Evolutionary conservation across 495 filamentous ascomycete genomes (phyloP), one percentile per base, ranked within the genome.

Genomic region (Daldinia decipiens): DNA sequence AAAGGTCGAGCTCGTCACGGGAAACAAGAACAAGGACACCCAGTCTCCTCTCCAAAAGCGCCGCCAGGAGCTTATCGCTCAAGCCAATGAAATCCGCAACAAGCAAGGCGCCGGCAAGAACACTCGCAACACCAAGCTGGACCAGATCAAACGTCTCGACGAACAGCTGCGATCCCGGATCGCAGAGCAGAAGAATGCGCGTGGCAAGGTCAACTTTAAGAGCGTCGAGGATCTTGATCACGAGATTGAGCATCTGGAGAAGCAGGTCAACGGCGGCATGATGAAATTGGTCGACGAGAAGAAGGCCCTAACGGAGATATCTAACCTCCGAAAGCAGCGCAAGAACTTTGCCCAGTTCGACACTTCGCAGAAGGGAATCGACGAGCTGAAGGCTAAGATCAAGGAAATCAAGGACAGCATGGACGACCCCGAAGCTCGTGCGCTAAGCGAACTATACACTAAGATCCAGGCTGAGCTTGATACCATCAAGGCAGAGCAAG

Each of bases 281-380:
- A 91, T 98, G 90, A 95, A 93, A 74, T 79, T 99, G 61, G 96
- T 98, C 4, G 95, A 98, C 67, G 96, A 98, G 87, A 95, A 92
- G 86, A 98, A 97, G 86, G 92, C 93, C 5, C 84, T 98, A 1
- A 79, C 86, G 19, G 93, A 97, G 70, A 88, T 96, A 61, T 90
- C 90, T 52, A 91, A 80, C 78, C 82, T 98, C 68, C 89, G 91
- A 77, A 97, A 94, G 85, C 89, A 91, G 78, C 90, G 91, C 79
- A 98, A 97, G 88, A 89, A 87, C 79, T 97, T 98, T 74, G 88
- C 88, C 52, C 87, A 87, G 38, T 89, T 98, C 75, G 92, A 95
- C 19, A 89, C 92, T 39, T 82, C 85, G 21, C 91, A 98, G 80
- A 93, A 93, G 84, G 84, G 82, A 24, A 98, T 99, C 76, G 90